Conservation (phyloP, 768 basidiomycete species). For the Mycena filopes region DNA sequence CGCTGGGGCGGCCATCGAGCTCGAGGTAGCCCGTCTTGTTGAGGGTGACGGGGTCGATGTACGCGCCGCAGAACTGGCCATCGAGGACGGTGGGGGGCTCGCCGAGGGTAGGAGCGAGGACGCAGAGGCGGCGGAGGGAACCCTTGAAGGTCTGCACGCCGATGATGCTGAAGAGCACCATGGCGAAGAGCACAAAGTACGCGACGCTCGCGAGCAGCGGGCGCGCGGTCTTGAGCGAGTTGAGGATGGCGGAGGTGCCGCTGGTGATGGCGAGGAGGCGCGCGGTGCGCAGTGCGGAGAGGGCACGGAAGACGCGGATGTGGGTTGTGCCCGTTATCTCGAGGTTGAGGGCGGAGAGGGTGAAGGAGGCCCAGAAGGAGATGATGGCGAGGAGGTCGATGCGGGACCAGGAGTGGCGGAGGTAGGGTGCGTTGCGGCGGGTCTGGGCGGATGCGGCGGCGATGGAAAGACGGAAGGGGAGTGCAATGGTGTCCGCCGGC, state of each 20-base stretch:
- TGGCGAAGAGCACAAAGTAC: conserved; percentile 92
- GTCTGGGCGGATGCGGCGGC: conserved; percentile 64
- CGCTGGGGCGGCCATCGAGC: conserved; percentile 40
- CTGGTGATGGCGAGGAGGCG: conserved; percentile 87
- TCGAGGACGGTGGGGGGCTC: conserved; percentile 58
- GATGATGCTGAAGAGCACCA: conserved; percentile 89
- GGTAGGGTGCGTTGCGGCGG: conserved; percentile 81
- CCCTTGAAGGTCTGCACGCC: conserved; percentile 96
- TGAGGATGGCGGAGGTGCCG: conserved; percentile 95
- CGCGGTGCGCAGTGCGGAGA: conserved; percentile 86
- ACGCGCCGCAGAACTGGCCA: conserved; percentile 82
- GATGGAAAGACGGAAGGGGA: conserved; percentile 74
- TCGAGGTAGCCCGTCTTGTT: conserved; percentile 50
- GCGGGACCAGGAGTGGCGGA: conserved; percentile 92
- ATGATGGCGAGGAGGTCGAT: conserved; percentile 90
- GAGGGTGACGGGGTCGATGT: conserved; percentile 71
- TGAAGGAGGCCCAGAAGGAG: conserved; percentile 89
- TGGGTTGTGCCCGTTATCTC: conserved; percentile 74
- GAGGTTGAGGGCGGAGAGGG: conserved; percentile 69
- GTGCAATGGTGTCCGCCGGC: conserved; percentile 55
- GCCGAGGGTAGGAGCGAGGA: conserved; percentile 64
- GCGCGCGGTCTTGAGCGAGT: conserved; percentile 88
- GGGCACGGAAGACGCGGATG: conserved; percentile 87
- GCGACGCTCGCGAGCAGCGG: conserved; percentile 92
- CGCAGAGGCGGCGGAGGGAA: conserved; percentile 75